A percentile compares a stretch with the other conserved stretches of the same genome.
Evolutionary conservation across 495 filamentous ascomycete genomes (phyloP).

Genomic region (Aspergillus cavernicola): DNA sequence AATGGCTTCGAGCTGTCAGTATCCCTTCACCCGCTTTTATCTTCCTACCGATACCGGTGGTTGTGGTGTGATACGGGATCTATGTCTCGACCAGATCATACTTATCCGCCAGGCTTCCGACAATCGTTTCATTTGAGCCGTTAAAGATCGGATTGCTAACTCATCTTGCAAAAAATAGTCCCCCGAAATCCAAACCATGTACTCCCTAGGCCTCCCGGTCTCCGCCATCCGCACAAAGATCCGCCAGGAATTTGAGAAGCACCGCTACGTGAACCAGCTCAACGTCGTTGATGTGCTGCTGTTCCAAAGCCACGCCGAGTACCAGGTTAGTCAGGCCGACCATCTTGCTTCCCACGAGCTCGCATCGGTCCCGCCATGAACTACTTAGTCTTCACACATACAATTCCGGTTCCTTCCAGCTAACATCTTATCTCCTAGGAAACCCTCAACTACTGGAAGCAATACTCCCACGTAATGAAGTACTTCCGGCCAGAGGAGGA

Average conservation of each 20-base stretch:
- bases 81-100: background rate
- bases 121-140: background rate
- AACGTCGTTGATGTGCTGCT: slow-evolving; percentile 83
- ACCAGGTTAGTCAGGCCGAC: slow-evolving; percentile 56
- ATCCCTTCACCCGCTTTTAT: slow-evolving; percentile 9
- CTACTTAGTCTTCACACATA: background rate
- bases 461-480: slow-evolving; percentile 92
- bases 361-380: background rate
- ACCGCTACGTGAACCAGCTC: slow-evolving; percentile 88
- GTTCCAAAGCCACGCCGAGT: slow-evolving; percentile 83
- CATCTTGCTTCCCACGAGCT: background rate
- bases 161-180: slow-evolving; percentile 54
- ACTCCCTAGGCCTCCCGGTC: slow-evolving; percentile 83
- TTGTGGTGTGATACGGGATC: slow-evolving; percentile 1
- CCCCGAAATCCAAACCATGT: slow-evolving; percentile 94
- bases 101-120: background rate
- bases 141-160: slow-evolving; percentile 1
- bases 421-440: slow-evolving; percentile 52
- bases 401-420: too few species aligned
- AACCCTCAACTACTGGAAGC: slow-evolving; percentile 99
- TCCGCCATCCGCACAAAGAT: slow-evolving; percentile 88
- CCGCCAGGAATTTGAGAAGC: slow-evolving; percentile 94
- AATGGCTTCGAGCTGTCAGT: slow-evolving; percentile 92
- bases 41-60: background rate
- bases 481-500: slow-evolving; percentile 94